Percentiles rank a stretch among this genome's conserved stretches.
Evolutionary conservation across 2,329 filamentous ascomycete species (phyloP).

Genomic region (Penicillium decumbens): DNA sequence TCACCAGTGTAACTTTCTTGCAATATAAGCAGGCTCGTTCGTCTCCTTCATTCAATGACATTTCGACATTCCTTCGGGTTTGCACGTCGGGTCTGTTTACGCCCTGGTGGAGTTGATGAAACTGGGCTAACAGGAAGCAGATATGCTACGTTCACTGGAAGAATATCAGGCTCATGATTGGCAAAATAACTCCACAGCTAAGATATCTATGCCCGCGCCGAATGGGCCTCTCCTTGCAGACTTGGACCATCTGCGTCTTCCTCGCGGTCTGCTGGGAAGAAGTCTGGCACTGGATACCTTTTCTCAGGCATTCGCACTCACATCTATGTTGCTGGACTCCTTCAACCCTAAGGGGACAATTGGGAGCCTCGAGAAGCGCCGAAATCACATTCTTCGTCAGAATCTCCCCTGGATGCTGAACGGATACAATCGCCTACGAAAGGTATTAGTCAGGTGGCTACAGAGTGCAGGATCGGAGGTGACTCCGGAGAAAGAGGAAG

Average conservation of each 20-base stretch:
- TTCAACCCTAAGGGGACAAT: slow-evolving; percentile 20
- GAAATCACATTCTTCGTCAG: slow-evolving; percentile 26
- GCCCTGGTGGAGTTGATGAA: background rate
- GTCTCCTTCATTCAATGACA: slow-evolving; percentile 27
- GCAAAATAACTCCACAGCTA: slow-evolving; percentile 6
- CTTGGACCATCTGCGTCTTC: slow-evolving; percentile 31
- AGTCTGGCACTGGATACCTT: slow-evolving; percentile 27
- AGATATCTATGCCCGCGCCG: slow-evolving; percentile 25
- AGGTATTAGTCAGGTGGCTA: slow-evolving; percentile 27
- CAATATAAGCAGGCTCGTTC: slow-evolving; percentile 33
- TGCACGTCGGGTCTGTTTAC: slow-evolving; percentile 37
- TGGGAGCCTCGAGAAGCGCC: slow-evolving; percentile 13
- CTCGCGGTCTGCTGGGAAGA: slow-evolving; percentile 26
- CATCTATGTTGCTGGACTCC: slow-evolving; percentile 30
- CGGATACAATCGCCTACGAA: slow-evolving; percentile 33
- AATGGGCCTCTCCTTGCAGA: slow-evolving; percentile 26
- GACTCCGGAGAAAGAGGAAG: slow-evolving; percentile 16
- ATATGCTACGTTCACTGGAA: slow-evolving; percentile 45
- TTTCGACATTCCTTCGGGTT: slow-evolving; percentile 32
- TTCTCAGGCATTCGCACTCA: slow-evolving; percentile 22
- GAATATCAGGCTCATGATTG: slow-evolving; percentile 15
- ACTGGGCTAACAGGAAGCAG: slow-evolving; percentile 33
- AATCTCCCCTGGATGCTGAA: slow-evolving; percentile 34
- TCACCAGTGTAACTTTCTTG: slow-evolving; percentile 28
- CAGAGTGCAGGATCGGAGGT: slow-evolving; percentile 14